Evolutionary conservation across 768 basidiomycete species (phyloP).

Genomic region (Sarcodon aspratus): DNA sequence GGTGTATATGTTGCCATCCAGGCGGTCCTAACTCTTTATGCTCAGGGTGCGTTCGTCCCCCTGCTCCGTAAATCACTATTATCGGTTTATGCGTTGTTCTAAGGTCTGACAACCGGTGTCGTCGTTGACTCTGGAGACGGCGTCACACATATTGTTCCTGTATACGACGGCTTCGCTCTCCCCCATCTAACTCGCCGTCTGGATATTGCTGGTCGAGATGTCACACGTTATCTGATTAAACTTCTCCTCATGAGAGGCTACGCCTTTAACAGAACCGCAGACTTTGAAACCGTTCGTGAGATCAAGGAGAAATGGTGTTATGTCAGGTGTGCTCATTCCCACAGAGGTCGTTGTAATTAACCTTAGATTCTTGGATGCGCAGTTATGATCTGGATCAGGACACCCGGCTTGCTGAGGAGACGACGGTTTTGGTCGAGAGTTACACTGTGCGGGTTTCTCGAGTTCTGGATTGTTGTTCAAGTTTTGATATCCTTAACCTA

Average conservation of each 20-base stretch:
- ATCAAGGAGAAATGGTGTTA: constrained; percentile 99
- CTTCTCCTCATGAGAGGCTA: constrained; percentile 99
- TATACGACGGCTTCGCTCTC: constrained; percentile 93
- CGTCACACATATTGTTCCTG: constrained; percentile 98
- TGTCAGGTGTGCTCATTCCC: constrained; percentile 55
- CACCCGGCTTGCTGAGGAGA: constrained; percentile 88
- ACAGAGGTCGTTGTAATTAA: background rate
- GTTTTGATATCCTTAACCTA: constrained; percentile 17
- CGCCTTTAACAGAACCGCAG: constrained; percentile 98
- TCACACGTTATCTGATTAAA: constrained; percentile 98
- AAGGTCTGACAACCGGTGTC: constrained; percentile 95
- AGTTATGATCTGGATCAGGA: constrained; percentile 98
- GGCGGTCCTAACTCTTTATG: constrained; percentile 95
- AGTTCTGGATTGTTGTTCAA: background rate
- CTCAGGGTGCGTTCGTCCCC: constrained; percentile 65
- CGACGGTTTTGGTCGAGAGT: constrained; percentile 90
- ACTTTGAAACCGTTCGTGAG: constrained; percentile 97
- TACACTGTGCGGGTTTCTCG: constrained; percentile 59
- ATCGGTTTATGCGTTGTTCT: background rate
- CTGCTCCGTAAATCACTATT: background rate
- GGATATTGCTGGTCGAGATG: constrained; percentile 97
- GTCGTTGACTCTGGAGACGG: constrained; percentile 99
- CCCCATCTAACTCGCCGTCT: constrained; percentile 91
- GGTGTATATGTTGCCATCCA: constrained; percentile 98
- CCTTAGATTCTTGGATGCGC: background rate